Base-by-base conservation (phyloP, 2,329 filamentous ascomycete species). In the Penicillium sp. region DNA sequence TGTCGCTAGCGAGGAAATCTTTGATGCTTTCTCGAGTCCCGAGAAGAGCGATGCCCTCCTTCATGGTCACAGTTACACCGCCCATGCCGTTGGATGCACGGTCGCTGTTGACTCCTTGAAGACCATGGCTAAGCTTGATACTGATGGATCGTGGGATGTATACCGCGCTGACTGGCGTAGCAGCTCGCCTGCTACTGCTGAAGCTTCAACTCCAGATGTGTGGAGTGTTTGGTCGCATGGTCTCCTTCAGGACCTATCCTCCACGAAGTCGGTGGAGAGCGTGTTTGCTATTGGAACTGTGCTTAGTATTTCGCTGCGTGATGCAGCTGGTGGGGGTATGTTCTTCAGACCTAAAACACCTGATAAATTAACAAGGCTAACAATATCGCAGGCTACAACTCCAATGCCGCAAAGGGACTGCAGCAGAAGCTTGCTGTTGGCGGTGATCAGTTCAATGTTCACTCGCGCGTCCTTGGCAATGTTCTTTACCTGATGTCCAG, bases 1-100 rank as follows among this genome's bases (percentile, higher is more conserved):
- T 0, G 77, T 90, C 4, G 89, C 91, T 0, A 91, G 88, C 37
- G 80, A 91, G 58, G 82, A 81, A 58, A 87, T 95, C 46, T 94
- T 92, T 72, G 69, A 84, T 1, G 84, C 85, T 0, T 95, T 95
- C 69, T 77, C 84, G 13, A 87, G 87, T 52, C 79, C 84, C 1
- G 86, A 91, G 49, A 95, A 94, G 75, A 86, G 84, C 0, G 89
- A 93, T 64, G 91, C 91, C 0, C 75, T 95, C 6, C 78, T 95
- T 4, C 91, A 95, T 65, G 91, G 91, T 0, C 91, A 95, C 71
- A 93, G 89, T 71, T 95, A 95, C 74, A 95, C 91, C 0, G 91
- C 91, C 0, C 90, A 95, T 72, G 83, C 91, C 0, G 83, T 94
- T 1, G 91, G 91, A 0, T 95, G 90, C 66, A 84, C 88, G 45